Evolutionary conservation across 1,284 basidiomycete genomes (phyloP).

Genomic region (Peniophora sp.): DNA sequence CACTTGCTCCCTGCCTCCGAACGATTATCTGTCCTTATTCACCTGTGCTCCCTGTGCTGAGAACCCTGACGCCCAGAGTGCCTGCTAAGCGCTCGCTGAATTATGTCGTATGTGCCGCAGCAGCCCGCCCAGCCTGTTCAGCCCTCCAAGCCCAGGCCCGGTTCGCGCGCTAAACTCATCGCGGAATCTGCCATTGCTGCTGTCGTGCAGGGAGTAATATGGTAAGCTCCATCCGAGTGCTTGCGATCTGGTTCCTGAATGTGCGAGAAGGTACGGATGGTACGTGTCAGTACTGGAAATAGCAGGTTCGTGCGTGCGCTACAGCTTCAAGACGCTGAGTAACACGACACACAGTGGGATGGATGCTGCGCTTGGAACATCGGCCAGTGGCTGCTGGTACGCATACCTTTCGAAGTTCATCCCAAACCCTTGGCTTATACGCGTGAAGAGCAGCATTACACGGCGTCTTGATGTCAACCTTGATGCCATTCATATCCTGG

Average conservation of each 20-base stretch:
- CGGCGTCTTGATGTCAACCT: constrained; percentile 19
- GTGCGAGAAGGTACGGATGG: constrained; percentile 10
- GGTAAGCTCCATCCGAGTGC: constrained; percentile 4
- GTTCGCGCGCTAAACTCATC: not conserved
- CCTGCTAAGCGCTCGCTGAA: too few species aligned
- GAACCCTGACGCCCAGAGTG: too few species aligned
- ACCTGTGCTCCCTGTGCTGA: too few species aligned
- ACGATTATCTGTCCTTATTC: too few species aligned
- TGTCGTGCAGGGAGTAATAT: constrained; percentile 8
- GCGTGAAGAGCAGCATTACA: constrained; percentile 22
- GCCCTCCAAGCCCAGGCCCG: too few species aligned
- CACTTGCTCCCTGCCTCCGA: too few species aligned
- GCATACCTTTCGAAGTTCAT: constrained; percentile 2
- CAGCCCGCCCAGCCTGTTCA: too few species aligned
- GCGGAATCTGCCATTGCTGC: not conserved
- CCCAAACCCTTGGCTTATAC: not conserved
- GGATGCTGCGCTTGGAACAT: constrained; percentile 25
- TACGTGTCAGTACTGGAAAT: constrained; percentile 31
- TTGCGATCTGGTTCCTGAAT: not conserved
- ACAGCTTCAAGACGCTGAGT: not conserved
- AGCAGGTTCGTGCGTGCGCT: constrained; percentile 21
- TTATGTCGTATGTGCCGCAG: too few species aligned
- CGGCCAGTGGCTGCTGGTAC: constrained; percentile 25
- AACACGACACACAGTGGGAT: constrained; percentile 22
- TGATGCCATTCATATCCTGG: constrained; percentile 21